Base-by-base conservation (phyloP, 257 asterid species). In the Nicotiana otophora region DNA sequence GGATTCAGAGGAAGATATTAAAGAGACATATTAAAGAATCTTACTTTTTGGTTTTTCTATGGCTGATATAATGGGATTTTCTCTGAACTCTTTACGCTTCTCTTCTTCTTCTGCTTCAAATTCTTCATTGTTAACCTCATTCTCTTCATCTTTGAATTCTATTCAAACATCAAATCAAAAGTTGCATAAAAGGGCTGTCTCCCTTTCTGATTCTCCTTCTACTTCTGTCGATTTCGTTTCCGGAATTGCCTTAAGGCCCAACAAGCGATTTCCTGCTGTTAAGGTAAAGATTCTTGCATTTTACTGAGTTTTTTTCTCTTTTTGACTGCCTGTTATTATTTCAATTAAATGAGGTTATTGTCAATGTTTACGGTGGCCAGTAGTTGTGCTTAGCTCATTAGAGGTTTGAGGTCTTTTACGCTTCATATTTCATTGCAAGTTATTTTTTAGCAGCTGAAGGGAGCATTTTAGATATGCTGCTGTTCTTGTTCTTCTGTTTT, bases 21-120 rank as follows among this genome's bases (percentile, higher is more conserved):
- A 60, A 60, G 15, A 19, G 19, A 19, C 28, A 58, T 58, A 42
- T 23, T 62, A 23, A 62, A 62, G 6, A 5, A 7, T 20, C 5
- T 23, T n/a, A 69, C 55, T 10, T 42, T 42, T 42, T 72, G 51
- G 11, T 42, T 42, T 11, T 0, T 42, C 82, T 83, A 93, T 91
- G 97, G 98, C 94, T 74, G 97, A 90, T 87, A 90, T 83, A 80
- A 77, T 89, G 72, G 83, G 89, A 70, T 74, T 91, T 9, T 88
- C 88, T 75, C 83, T 84, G 70, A 90, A 88, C 82, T 91, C 92
- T 83, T 78, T 88, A 30, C 82, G 91, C 51, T 88, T 87, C 86
- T 90, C 88, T 78, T 88, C 88, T 58, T 62, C 88, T 61, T 23
- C 68, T 23, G 26, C 39, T 74, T 5, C 62, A 3, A 74, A 15